Evolutionary conservation across 768 basidiomycete species (phyloP), one percentile per base, ranked within the genome.

Genomic region (Pholiota microspora): DNA sequence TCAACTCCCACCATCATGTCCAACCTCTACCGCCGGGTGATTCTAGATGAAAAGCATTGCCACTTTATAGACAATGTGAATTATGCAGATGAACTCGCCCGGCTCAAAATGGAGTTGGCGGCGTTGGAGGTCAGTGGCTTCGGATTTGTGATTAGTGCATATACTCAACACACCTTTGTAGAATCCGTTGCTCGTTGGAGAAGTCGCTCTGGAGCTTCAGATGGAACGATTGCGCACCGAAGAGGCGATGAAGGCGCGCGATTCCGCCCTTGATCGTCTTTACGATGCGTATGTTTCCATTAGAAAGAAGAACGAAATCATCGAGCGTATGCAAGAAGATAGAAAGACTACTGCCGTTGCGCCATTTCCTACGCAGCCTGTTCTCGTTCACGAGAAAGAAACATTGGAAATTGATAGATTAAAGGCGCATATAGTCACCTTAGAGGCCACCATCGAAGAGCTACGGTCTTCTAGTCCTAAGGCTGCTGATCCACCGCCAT

Each of bases 191-290:
- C 72, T 73, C 45, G 69, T 73, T 29, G 79, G 76, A 2, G 82
- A 84, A 57, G 73, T 82, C 64, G 77, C 82, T 9, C 68, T 86
- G 24, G 79, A 82, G 54, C 69, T 84, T 16, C 77, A 83, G 56
- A 67, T 77, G 29, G 83, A 86, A 58, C 75, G 73, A 35, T 53
- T 77, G 46, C 77, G 78, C 45, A 78, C 83, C 1, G 67, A 66
- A 18, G 86, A 89, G 61, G 85, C 83, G 1, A 65, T 85, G 49
- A 71, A 69, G 24, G 88, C 87, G 27, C 81, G 88, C 35, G 88
- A 90, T 62, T 77, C 75, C 27, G 80, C 77, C 13, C 78, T 86
- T 1, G 69, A 78, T 36, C 80, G 80, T 27, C 76, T 90, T 10
- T 73, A 78, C 28, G 78, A 82, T 44, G 85, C 85, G 8, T 86